Percentiles rank a stretch among this genome's conserved stretches.
These are phyloP conservation scores for Xylariaceae sp. DNA, from an alignment of 2,329 filamentous ascomycete genomes.

Conservation along the genomic window DNA sequence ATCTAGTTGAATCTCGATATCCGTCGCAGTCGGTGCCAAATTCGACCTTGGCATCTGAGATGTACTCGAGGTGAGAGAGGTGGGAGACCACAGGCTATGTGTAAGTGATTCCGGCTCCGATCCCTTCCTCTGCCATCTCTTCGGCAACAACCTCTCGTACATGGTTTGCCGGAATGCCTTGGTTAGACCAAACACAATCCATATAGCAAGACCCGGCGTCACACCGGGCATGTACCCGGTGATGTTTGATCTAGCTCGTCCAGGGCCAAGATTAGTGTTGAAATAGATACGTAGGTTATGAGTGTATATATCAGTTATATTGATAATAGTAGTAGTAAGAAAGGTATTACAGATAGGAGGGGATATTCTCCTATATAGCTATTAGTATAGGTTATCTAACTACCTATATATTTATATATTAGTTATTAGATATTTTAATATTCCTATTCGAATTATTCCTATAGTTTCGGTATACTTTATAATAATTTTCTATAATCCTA, in stretches of 20 bases:
- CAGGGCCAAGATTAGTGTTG: constrained; percentile 22
- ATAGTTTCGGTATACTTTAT: too few relatives aligned
- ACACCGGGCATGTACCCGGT: constrained; percentile 31
- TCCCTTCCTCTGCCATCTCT: constrained; percentile 8
- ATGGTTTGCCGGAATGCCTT: constrained; percentile 27
- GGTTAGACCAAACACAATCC: constrained; percentile 31
- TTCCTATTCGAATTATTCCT: too few relatives aligned
- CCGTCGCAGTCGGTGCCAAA: constrained; percentile 9
- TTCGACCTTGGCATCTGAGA: constrained; percentile 1
- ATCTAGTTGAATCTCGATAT: constrained; percentile 17
- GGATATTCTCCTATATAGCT: too few relatives aligned
- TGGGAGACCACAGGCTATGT: neutral
- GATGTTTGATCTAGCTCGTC: constrained; percentile 28
- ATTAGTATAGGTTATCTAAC: too few relatives aligned
- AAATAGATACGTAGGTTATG: too few relatives aligned
- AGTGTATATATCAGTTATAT: too few relatives aligned
- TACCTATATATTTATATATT: too few relatives aligned
- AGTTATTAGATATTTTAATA: too few relatives aligned
- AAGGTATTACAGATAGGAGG: too few relatives aligned
- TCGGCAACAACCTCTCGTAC: constrained; percentile 27
- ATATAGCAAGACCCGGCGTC: constrained; percentile 30
- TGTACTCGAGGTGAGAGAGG: neutral
- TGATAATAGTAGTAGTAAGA: too few relatives aligned
- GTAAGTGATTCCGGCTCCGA: neutral
- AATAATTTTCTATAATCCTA: too few relatives aligned